Conservation (phyloP, 2,329 filamentous ascomycete species). For the Shiraia sp. region DNA sequence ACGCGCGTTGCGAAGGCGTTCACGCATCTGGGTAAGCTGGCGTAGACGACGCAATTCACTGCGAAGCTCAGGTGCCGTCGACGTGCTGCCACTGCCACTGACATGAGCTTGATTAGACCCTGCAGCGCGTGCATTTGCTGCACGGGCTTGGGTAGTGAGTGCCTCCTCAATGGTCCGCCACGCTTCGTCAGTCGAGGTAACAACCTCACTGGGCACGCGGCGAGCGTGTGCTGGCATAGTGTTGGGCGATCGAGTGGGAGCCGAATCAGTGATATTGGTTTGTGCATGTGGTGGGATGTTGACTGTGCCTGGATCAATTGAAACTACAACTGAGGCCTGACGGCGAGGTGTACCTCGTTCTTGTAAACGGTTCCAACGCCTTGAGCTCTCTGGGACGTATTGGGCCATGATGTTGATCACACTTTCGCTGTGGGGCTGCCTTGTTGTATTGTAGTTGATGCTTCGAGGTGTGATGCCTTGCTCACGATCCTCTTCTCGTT, state of each 20-base stretch:
- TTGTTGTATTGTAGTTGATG: conserved; percentile 48
- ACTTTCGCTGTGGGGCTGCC: conserved; percentile 23
- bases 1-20: conserved; percentile 41
- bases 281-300: conserved; percentile 20
- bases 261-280: conserved; percentile 34
- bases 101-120: conserved; percentile 9
- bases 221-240: conserved; percentile 37
- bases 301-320: conserved; percentile 31
- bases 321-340: conserved; percentile 47
- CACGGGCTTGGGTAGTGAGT: conserved; percentile 43
- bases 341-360: conserved; percentile 41
- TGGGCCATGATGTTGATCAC: conserved; percentile 24
- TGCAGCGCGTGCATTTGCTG: conserved; percentile 15
- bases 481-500: conserved; percentile 48
- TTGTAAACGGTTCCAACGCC: conserved; percentile 18
- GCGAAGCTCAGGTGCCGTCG: conserved; percentile 36
- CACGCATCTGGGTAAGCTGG: conserved; percentile 42
- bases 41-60: conserved; percentile 40
- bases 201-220: conserved; percentile 33
- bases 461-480: conserved; percentile 42
- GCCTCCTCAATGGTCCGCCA: conserved; percentile 55
- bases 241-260: conserved; percentile 36
- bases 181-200: conserved; percentile 45
- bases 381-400: conserved; percentile 30
- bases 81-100: conserved; percentile 18